Evolutionary conservation across 2,329 filamentous ascomycete genomes (phyloP).

Genomic region (Madurella fahalii): DNA sequence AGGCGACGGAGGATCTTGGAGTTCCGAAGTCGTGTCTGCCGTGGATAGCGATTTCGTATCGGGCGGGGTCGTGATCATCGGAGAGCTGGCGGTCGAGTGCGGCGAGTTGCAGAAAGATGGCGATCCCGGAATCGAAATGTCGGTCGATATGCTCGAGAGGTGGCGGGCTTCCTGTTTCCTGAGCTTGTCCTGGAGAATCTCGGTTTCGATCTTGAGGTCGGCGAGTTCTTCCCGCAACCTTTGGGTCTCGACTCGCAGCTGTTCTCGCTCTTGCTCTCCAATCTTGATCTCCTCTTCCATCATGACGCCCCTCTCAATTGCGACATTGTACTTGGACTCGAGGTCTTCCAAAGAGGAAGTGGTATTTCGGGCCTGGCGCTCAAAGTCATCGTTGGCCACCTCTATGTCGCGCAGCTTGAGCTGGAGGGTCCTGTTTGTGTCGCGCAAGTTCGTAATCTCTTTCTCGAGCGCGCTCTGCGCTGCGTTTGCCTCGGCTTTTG

Average conservation of each 20-base stretch:
- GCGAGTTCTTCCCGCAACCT: slow-evolving; percentile 84
- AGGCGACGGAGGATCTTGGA: slow-evolving; percentile 85
- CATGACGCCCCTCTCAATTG: slow-evolving; percentile 87
- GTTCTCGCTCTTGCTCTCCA: slow-evolving; percentile 88
- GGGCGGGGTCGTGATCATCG: slow-evolving; percentile 83
- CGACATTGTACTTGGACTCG: slow-evolving; percentile 93
- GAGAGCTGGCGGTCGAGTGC: slow-evolving; percentile 83
- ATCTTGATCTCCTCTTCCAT: slow-evolving; percentile 91
- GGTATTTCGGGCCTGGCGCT: slow-evolving; percentile 91
- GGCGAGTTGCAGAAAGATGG: slow-evolving; percentile 73
- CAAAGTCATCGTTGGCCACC: slow-evolving; percentile 97
- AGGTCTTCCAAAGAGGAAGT: slow-evolving; percentile 94
- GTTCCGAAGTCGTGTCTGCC: slow-evolving; percentile 56
- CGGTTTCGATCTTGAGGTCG: slow-evolving; percentile 90
- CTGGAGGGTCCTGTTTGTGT: slow-evolving; percentile 75
- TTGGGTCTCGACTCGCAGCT: slow-evolving; percentile 84
- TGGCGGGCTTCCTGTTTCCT: slow-evolving; percentile 63
- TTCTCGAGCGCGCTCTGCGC: slow-evolving; percentile 88
- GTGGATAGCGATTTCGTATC: slow-evolving; percentile 61
- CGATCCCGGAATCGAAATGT: slow-evolving; percentile 61
- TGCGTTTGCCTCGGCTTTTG: slow-evolving; percentile 79
- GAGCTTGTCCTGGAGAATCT: slow-evolving; percentile 91
- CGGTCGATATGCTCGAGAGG: slow-evolving; percentile 56
- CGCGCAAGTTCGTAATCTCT: slow-evolving; percentile 87
- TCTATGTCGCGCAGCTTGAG: slow-evolving; percentile 89